Base-by-base conservation (phyloP, 2,329 filamentous ascomycete genomes). In the Penicillium fuscoglaucum region DNA sequence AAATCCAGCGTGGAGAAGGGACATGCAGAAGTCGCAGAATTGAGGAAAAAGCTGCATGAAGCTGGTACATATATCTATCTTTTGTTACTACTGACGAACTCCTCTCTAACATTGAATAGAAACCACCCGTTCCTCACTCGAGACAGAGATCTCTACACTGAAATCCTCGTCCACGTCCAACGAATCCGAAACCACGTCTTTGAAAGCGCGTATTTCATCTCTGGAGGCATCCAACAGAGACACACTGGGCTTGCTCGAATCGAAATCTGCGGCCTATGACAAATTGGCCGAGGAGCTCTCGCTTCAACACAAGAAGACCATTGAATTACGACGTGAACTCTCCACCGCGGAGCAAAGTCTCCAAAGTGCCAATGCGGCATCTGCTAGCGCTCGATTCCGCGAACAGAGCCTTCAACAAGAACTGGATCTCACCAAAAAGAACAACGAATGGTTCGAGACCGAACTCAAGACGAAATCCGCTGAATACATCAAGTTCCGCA, bases 151-250 rank as follows among this genome's bases (percentile, higher is more conserved):
- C 1, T 88, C 93, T 68, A 79, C 84, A 12, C 81, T 96, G 58
- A 93, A 90, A 68, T 87, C 90, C 0, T 89, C 89, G 5, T 87
- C 86, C 21, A 87, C 88, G 1, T 88, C 76, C 49, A 80, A 76
- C 56, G 75, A 87, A 60, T 89, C 91, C 2, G 86, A 89, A 59
- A 84, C 90, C 58, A 87, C 90, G 68, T 85, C 86, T 2, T 82
- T 99, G 15, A 88, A 90, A 68, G 86, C 90, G 59, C 92, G 93
- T 67, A 91, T 99, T 68, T 81, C 88, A 49, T 90, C 91, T 0
- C 85, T 99, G 3, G 93, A 99, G 76, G 87, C 90, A 0, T 95
- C 93, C 7, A 98, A 96, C 72, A 89, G 95, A 61, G 93, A 97
- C 63, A 93, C 92, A 15, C 79, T 98, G 5, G 88, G 90, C 43